Evolutionary conservation across 1,284 basidiomycete species (phyloP), one percentile per base, ranked within the genome.

Genomic region (Puccinia triticina): DNA sequence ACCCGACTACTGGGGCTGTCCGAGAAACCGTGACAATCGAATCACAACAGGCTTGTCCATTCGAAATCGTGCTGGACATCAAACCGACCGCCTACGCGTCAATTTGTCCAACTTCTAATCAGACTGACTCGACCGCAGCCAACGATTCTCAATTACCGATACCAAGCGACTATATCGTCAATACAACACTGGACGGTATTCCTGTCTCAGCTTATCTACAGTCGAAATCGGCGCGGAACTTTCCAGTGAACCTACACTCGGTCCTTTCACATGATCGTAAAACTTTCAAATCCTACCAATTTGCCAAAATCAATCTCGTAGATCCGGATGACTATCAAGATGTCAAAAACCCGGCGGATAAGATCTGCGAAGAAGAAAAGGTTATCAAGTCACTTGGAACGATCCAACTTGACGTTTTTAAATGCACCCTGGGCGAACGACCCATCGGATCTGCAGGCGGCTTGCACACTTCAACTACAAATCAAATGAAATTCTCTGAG

Each of bases 401-500:
- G 2, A 76, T 76, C 40, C 26, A 34, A 43, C 26, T 76, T 11
- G 32, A 76, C 32, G 37, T 76, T 14, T n/a, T 37, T 4, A 32
- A 53, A 32, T 57, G 53, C 34, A 14, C 0, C 8, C 73, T 59
- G 32, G 73, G 34, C 21, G 1, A 2, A 16, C 53, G 43, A 11
- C n/a, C 21, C 37, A 50, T 50, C 37, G 40, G 2, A 37, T 0
- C 16, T 7, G 16, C 18, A 10, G 18, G n/a, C n/a, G 53, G n/a
- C n/a, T n/a, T n/a, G n/a, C 57, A 23, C 26, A 34, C 32, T 4
- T 34, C 34, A n/a, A 59, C 73, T 23, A 34, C 73, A 3, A 76
- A 76, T 59, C 73, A 76, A 26, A 76, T 76, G 73, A 59, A 26
- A 12, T 76, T 76, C 32, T 76, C 73, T 16, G 73, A 76, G 59